Evolutionary conservation across 75 land plant genomes (phyloP).

Genomic region (Larix kaempferi): DNA sequence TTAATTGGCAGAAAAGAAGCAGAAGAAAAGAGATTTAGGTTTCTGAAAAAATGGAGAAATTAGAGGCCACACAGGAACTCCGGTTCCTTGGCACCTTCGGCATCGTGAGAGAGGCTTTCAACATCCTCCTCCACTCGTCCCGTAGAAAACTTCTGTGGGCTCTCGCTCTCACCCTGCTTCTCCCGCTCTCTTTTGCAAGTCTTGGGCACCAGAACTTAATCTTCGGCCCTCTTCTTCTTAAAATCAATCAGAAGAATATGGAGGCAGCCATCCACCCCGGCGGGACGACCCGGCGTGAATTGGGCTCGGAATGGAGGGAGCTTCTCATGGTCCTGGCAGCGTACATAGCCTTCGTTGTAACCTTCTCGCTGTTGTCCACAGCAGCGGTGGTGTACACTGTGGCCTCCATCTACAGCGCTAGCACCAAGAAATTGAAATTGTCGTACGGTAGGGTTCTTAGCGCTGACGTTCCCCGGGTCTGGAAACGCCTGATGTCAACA

Average conservation of each 20-base stretch:
- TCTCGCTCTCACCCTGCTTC: slow-evolving; percentile 44
- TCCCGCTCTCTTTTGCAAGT: slow-evolving; percentile 54
- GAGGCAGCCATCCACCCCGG: slow-evolving; percentile 8
- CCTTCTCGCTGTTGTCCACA: slow-evolving; percentile 15
- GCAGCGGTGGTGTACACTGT: slow-evolving; percentile 45
- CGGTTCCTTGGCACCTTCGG: slow-evolving; percentile 47
- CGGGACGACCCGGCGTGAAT: slow-evolving; percentile 11
- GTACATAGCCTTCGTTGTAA: slow-evolving; percentile 16
- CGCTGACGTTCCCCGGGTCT: slow-evolving; percentile 35
- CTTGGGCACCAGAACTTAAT: slow-evolving; percentile 27
- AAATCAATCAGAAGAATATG: too few species aligned
- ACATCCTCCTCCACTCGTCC: slow-evolving; percentile 19
- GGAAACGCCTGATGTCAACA: slow-evolving; percentile 42
- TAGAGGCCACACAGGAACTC: slow-evolving; percentile 43
- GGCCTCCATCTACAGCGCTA: slow-evolving; percentile 29
- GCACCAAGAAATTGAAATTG: slow-evolving; percentile 2
- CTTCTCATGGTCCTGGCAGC: slow-evolving; percentile 9
- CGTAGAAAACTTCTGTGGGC: slow-evolving; percentile 31
- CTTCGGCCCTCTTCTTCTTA: too few species aligned
- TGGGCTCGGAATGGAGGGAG: slow-evolving; percentile 27
- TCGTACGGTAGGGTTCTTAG: slow-evolving; percentile 24
- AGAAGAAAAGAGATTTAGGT: too few species aligned
- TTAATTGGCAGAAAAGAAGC: too few species aligned
- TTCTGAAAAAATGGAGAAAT: too few species aligned
- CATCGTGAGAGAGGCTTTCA: slow-evolving; percentile 43